Base-by-base conservation (phyloP, 306 rosid species). In the Cicer judaicum region DNA sequence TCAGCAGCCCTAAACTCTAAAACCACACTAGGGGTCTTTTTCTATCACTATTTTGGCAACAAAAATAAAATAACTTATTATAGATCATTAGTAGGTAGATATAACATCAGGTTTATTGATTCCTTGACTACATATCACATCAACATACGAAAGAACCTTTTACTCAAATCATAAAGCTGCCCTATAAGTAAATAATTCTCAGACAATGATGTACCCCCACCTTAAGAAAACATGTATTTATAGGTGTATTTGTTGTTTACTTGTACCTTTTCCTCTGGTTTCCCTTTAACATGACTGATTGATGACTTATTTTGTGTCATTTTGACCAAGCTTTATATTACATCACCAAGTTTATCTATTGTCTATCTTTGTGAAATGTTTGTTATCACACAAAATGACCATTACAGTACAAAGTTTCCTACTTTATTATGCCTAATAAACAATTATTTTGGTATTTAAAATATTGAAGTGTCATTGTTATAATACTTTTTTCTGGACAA, bases 1-100 rank as follows among this genome's bases (percentile, higher is more conserved):
- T 66, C 77, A 82, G 82, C 77, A 61, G 54, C 16, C 77, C 80
- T 78, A 73, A 68, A 82, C 80, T 11, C 74, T 68, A 81, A 44
- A 44, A 43, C 64, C 24, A 61, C 49, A 40, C 56, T 66, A 67
- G 76, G 80, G 8, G 19, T 11, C 50, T 66, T 78, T 63, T 43
- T 81, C 55, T 73, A 57, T 73, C 77, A 78, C 83, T 46, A 44
- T 78, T 74, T 77, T 40, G 34, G 34, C 15, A 60, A 69, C 54
- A 65, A 60, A 53, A 71, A 29, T 29, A 29, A 29, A 29, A 29
- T 29, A 29, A 40, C 8, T 74, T 42, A 73, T 18, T 54, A 36
- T 73, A 72, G 79, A 14, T 34, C 12, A 29, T 29, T 29, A 18
- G 41, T 77, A 68, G 70, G 63, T 77, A 46, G 53, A 63, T 57